Evolutionary conservation across 441 rosid species (phyloP), one percentile per base, ranked within the genome.

Genomic region (Croton setiger): DNA sequence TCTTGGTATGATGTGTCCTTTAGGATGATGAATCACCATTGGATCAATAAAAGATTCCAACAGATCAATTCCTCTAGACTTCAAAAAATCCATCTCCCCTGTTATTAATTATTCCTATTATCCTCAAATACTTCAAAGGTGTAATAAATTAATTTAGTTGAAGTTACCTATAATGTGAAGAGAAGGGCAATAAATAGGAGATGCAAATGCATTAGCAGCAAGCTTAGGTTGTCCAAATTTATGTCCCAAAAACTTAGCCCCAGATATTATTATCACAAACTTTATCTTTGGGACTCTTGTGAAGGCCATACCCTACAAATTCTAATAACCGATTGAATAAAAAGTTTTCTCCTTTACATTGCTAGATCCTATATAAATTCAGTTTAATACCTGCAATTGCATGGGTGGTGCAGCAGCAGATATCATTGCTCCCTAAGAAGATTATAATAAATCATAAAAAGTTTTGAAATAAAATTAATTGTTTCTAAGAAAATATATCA

Each of bases 161-260:
- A 31, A 31, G 44, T 70, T 73, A 91, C 93, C 97, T 67, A 87
- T 81, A 68, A 91, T 59, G 65, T 91, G 97, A 27, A 91, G 83
- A 68, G 96, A 87, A 2, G 87, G 89, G 74, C 87, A 81, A 8
- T 66, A 37, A 33, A 87, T 64, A 12, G 87, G 87, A 63, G 85
- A 76, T 44, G 92, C 80, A 75, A 80, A 87, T 20, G 96, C 93
- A 60, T 66, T 75, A 62, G 80, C 77, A 9, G 89, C 91, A 44
- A 79, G 76, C 51, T 80, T 80, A 23, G 88, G 93, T 23, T 76
- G 67, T 5, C 89, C 89, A 60, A 82, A 74, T 56, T 60, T 74
- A 47, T 73, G 54, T 49, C 95, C 90, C 2, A 76, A 74, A 49
- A 79, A 35, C 64, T 78, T 87, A 23, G 80, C 79, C 53, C 86